Evolutionary conservation across 2,329 filamentous ascomycete genomes (phyloP).

Genomic region (Parasarocladium wereldwijsianum): DNA sequence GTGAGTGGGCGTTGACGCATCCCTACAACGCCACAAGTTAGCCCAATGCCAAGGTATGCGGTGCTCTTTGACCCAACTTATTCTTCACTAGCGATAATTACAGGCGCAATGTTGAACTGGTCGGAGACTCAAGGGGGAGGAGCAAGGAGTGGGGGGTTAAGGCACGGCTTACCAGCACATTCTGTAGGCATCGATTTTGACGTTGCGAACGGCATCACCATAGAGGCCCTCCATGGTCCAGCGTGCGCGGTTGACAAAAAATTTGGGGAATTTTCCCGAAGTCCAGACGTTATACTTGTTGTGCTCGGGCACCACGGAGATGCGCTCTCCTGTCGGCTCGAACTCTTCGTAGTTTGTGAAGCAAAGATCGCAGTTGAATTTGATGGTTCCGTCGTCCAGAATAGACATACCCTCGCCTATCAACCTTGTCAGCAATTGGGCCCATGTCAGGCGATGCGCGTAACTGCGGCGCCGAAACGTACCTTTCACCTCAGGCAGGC

Average conservation of each 20-base stretch:
- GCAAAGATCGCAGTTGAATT: slow-evolving; percentile 46
- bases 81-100: no score
- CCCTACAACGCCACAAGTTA: slow-evolving; percentile 23
- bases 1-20: slow-evolving; percentile 45
- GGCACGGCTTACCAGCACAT: slow-evolving; percentile 27
- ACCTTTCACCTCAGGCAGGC: slow-evolving; percentile 25
- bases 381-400: slow-evolving; percentile 34
- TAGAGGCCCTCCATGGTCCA: slow-evolving; percentile 25
- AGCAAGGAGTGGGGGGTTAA: no score
- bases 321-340: slow-evolving; percentile 30
- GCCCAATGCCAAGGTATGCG: no score
- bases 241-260: slow-evolving; percentile 27
- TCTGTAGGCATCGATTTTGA: slow-evolving; percentile 25
- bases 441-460: no score
- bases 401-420: slow-evolving; percentile 28
- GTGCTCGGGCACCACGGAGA: slow-evolving; percentile 33
- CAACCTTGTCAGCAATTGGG: no score
- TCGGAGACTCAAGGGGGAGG: no score
- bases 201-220: slow-evolving; percentile 22
- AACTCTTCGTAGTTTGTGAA: slow-evolving; percentile 37
- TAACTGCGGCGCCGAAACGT: no score
- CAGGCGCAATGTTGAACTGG: no score
- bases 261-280: slow-evolving; percentile 21
- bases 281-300: slow-evolving; percentile 27
- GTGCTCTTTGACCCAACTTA: no score